Conservation (phyloP, 495 filamentous ascomycete species). For the Lophiostoma macrostomum region DNA sequence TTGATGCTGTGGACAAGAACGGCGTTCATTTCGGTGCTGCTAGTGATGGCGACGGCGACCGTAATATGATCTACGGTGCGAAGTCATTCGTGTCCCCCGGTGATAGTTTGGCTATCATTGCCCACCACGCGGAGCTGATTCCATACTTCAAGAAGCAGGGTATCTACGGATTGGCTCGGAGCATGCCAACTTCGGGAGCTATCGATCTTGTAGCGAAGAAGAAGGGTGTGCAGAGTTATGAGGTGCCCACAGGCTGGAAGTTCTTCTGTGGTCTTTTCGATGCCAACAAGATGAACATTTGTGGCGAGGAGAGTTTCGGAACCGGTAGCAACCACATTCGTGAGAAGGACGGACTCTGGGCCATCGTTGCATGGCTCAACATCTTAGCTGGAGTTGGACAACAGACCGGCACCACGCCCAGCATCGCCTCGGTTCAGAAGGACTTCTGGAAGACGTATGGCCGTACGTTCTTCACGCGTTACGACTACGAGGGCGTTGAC, state of each 20-base stretch:
- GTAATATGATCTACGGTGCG: constrained; percentile 99
- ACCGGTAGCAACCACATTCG: constrained; percentile 99
- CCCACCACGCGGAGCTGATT: constrained; percentile 90
- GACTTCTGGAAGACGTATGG: constrained; percentile 98
- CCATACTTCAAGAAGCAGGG: constrained; percentile 98
- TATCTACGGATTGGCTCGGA: constrained; percentile 88
- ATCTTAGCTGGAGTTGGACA: constrained; percentile 94
- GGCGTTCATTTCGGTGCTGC: constrained; percentile 93
- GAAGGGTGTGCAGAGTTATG: constrained; percentile 87
- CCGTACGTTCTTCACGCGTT: constrained; percentile 97
- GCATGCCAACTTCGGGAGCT: constrained; percentile 94
- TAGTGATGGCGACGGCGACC: constrained; percentile 94
- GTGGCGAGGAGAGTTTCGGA: constrained; percentile 96
- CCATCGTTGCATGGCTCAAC: constrained; percentile 95
- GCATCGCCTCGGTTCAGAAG: constrained; percentile 90
- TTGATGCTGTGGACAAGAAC: constrained; percentile 88
- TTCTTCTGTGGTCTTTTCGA: constrained; percentile 99
- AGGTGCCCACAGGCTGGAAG: constrained; percentile 98
- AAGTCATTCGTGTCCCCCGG: constrained; percentile 95
- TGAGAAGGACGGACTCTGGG: constrained; percentile 98
- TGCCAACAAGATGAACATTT: constrained; percentile 95
- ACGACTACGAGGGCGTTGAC: constrained; percentile 95
- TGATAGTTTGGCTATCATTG: constrained; percentile 95
- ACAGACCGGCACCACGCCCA: constrained; percentile 67
- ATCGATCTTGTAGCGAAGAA: constrained; percentile 93